A percentile compares a stretch with the other conserved stretches of the same genome.
Evolutionary conservation across 1,139 yeast genomes (phyloP).

Genomic region (Taphrina flavorubra): DNA sequence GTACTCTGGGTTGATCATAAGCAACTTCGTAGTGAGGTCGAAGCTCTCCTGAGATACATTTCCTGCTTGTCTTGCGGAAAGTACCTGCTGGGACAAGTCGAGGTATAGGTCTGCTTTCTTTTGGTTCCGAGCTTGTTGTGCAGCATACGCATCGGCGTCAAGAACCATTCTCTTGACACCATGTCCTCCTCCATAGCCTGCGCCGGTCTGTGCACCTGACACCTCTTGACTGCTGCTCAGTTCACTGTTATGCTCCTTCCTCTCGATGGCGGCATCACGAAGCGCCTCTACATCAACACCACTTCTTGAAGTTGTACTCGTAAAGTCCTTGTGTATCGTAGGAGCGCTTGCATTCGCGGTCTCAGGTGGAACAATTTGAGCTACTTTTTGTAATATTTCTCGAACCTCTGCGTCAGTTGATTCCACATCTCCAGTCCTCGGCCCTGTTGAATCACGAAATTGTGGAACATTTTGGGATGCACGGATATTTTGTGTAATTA

Average conservation of each 20-base stretch:
- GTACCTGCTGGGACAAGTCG: slow-evolving; percentile 3
- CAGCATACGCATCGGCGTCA: slow-evolving; percentile 31
- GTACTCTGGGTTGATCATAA: slow-evolving; percentile 78
- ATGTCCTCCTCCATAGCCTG: slow-evolving; percentile 38
- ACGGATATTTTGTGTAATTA: slow-evolving; percentile 2
- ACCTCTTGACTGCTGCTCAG: neutral
- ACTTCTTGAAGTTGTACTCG: slow-evolving; percentile 6
- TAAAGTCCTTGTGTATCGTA: neutral
- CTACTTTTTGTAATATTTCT: slow-evolving; percentile 2
- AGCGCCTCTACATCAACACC: slow-evolving; percentile 18
- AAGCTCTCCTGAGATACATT: slow-evolving; percentile 55
- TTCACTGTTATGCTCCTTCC: neutral
- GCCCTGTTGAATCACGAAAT: neutral
- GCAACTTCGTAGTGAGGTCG: slow-evolving; percentile 61
- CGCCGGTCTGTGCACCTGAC: neutral
- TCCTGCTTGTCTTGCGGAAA: slow-evolving; percentile 3
- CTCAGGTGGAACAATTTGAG: slow-evolving; percentile 3
- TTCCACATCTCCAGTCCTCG: neutral
- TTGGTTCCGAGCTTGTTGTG: slow-evolving; percentile 15
- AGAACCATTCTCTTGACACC: slow-evolving; percentile 26
- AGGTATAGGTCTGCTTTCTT: slow-evolving; percentile 24
- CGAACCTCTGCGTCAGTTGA: neutral
- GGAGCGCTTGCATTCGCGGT: neutral
- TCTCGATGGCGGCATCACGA: slow-evolving; percentile 11
- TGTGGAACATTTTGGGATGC: neutral